These are phyloP conservation scores for Pogostemon cablin DNA, from an alignment of 257 asterid genomes.

Conservation along the genomic window DNA sequence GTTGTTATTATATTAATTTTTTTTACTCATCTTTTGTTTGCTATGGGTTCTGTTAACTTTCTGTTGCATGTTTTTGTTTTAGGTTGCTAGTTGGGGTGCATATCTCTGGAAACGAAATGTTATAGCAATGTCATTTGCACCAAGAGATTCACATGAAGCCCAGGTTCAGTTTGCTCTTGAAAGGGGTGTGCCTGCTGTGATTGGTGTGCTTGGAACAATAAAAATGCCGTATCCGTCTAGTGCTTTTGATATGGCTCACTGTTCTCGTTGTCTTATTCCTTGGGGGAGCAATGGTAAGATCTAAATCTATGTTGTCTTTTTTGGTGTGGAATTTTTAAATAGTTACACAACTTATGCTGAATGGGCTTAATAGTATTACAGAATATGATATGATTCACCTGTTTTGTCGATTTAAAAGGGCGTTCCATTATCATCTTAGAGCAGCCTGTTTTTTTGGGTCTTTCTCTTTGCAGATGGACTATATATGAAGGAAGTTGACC, in stretches of 20 bases:
- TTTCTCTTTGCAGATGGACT: constrained; percentile 53
- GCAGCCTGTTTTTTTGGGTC: constrained; percentile 17
- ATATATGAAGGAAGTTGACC: constrained; percentile 66
- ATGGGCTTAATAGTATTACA: neutral
- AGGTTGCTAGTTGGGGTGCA: constrained; percentile 77
- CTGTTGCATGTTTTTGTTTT: constrained; percentile 19
- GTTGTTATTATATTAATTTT: neutral
- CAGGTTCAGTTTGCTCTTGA: constrained; percentile 78
- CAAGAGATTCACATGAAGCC: constrained; percentile 66
- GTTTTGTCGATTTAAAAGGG: neutral
- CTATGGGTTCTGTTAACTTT: neutral
- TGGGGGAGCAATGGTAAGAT: constrained; percentile 60
- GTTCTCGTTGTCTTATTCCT: constrained; percentile 67
- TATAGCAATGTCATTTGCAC: constrained; percentile 66
- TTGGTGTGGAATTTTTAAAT: neutral
- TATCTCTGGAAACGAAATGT: constrained; percentile 62
- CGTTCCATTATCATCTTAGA: constrained; percentile 15
- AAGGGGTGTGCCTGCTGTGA: constrained; percentile 68
- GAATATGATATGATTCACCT: constrained; percentile 3
- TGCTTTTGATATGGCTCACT: constrained; percentile 69
- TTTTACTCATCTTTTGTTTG: neutral
- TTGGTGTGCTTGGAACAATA: constrained; percentile 67
- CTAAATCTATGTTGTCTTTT: neutral
- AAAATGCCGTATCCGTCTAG: constrained; percentile 62
- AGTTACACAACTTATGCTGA: neutral